Evolutionary conservation across 2,329 filamentous ascomycete genomes (phyloP), one percentile per base, ranked within the genome.

Genomic region (Cladosporium sp.): DNA sequence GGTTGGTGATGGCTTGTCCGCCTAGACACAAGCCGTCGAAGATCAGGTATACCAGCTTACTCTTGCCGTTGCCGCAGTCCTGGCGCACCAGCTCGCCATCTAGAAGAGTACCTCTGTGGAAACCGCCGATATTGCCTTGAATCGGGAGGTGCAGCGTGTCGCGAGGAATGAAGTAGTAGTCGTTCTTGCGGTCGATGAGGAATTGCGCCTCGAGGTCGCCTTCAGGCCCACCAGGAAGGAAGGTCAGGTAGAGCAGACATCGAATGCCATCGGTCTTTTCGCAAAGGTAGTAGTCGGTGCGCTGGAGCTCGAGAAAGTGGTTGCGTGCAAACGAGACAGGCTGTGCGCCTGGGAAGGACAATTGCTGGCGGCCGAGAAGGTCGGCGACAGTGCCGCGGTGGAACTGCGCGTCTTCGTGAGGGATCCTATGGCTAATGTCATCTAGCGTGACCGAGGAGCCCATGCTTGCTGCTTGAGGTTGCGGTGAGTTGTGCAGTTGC

Each of bases 201-300:
- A 96, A 97, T 70, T 94, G 89, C 22, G 87, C 83, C 72, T 95
- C 91, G 14, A 51, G 25, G 7, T 49, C 49, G 30, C 54, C 61
- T 6, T 61, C 60, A 19, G 47, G 47, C 51, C 71, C 65, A 56
- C 78, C 78, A 5, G 78, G 72, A 42, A 86, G 82, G 22, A 79
- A 78, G 52, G 90, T 91, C 64, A 94, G 86, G 79, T 95, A 97
- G 64, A 99, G 84, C n/a, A 99, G 84, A 73, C 95, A 97, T 63
- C 94, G 87, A 63, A 97, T 90, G 57, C 94, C 94, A 72, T 99
- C 94, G 1, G 93, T 96, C 78, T 99, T 99, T 76, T 99, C 94
- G 80, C 93, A 97, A 64, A 99, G 89, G 72, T 92, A 99, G 78
- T 97, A 99, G 75, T 97, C 94, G 70, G 89, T 82, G 60, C 82